Base-by-base conservation (phyloP, 306 rosid genomes). In the Astragalus glycyphyllos region DNA sequence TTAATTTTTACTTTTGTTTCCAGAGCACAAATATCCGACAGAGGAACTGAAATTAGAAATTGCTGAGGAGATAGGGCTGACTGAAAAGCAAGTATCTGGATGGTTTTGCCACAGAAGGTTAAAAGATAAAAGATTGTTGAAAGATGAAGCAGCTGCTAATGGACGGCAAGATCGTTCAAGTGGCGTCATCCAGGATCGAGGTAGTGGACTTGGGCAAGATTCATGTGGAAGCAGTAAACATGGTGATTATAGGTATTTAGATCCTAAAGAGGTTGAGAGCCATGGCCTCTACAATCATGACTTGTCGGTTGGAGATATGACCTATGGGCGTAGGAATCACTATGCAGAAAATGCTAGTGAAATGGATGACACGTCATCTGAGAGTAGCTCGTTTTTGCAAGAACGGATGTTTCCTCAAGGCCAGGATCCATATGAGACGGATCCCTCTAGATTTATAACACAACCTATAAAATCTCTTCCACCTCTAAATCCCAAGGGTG, bases 31-130 rank as follows among this genome's bases (percentile, higher is more conserved):
- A 80, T 94, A 94, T 75, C 99, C 99, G 15, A 81, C 91, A 1
- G 99, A 94, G 77, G 96, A 91, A 81, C 86, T 89, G 92, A 94
- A 89, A 75, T 50, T 58, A 67, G 85, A 80, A 65, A 84, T 94
- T 75, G 86, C 96, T 0, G 97, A 77, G 61, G 81, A 82, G 81
- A 76, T 90, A 78, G 89, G 84, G 41, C 77, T 94, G 86, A 86
- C 99, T 60, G 97, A 89, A 81, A 91, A 94, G 79, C 99, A 94
- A 85, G 77, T 94, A 59, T 91, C 99, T 73, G 99, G 99, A 76
- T 94, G 99, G 99, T 91, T 94, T 85, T 94, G 99, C 84, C 99
- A 94, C 84, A 88, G 99, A 83, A 82, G 99, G 77, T 82, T 94
- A 77, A 94, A 94, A 75, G 99, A 94, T 77, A 94, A 91, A 84